Percentiles rank a stretch among this genome's conserved stretches.
These are phyloP conservation scores for Phoma herbarum DNA, from an alignment of 2,329 filamentous ascomycete genomes.

Conservation along the genomic window DNA sequence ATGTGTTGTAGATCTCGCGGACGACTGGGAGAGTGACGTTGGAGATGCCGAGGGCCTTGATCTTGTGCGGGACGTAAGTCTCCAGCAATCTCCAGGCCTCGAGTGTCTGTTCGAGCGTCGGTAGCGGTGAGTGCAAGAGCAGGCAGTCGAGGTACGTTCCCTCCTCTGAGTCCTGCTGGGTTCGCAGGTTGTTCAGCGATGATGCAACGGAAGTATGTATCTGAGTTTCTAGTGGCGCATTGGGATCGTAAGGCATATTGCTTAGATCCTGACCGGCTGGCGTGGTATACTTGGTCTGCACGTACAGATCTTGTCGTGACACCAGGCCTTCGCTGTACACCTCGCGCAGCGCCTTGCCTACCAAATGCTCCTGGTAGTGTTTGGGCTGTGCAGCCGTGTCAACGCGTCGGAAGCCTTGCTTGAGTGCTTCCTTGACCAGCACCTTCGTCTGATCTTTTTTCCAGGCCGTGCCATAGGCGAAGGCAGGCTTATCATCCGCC, in stretches of 20 bases:
- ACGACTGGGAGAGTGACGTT: constrained; percentile 72
- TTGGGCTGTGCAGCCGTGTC: constrained; percentile 82
- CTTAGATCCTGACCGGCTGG: constrained; percentile 67
- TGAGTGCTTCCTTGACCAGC: constrained; percentile 74
- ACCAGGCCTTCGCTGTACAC: constrained; percentile 69
- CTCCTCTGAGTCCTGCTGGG: constrained; percentile 41
- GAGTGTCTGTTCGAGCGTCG: constrained; percentile 62
- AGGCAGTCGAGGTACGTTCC: constrained; percentile 65
- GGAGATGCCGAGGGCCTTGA: constrained; percentile 77
- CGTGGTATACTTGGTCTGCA: constrained; percentile 86
- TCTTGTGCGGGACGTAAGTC: constrained; percentile 69
- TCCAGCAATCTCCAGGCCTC: constrained; percentile 73
- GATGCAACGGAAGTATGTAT: constrained; percentile 72
- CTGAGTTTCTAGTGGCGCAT: constrained; percentile 68
- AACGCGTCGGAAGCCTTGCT: constrained; percentile 73
- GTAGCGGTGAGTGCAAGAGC: constrained; percentile 66
- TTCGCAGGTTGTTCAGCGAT: constrained; percentile 70
- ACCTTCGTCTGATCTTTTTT: constrained; percentile 74
- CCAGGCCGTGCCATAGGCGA: constrained; percentile 87
- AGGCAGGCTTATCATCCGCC: constrained; percentile 37
- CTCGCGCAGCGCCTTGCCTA: constrained; percentile 71
- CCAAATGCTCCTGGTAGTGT: constrained; percentile 78
- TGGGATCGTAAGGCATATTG: constrained; percentile 70
- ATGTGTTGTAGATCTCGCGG: constrained; percentile 58
- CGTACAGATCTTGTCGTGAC: constrained; percentile 68